phyloP scores from a whole-genome alignment of 495 filamentous ascomycete species.

The Apiosordaria backusii region DNA sequence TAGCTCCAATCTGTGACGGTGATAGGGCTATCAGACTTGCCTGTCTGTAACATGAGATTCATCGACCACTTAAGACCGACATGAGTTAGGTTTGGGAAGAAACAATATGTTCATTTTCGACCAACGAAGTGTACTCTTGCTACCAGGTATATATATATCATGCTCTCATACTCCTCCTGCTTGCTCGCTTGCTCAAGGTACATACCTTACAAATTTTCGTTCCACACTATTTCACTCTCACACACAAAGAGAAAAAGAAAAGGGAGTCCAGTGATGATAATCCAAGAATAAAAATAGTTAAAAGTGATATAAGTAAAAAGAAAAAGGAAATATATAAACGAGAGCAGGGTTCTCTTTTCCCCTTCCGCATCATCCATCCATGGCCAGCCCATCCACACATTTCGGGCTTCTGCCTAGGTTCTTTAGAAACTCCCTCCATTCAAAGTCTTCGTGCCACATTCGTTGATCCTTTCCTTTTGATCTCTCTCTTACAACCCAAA shows the following conservation, averaged over 20 bases:
- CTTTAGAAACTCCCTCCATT: background rate
- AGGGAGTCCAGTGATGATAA: background rate
- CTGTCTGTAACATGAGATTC: too few relatives aligned
- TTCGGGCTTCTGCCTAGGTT: background rate
- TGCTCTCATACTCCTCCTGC: background rate
- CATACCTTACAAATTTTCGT: background rate
- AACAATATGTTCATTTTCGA: too few relatives aligned
- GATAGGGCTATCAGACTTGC: too few relatives aligned
- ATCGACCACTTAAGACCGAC: too few relatives aligned
- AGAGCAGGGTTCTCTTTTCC: background rate
- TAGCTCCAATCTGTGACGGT: too few relatives aligned
- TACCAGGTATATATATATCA: background rate
- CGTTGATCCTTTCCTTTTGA: background rate
- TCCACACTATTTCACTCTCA: background rate
- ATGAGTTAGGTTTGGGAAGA: too few relatives aligned
- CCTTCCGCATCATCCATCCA: background rate
- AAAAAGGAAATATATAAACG: constrained; percentile 3
- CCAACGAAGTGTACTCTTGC: too few relatives aligned
- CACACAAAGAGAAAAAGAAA: background rate
- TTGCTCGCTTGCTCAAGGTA: background rate
- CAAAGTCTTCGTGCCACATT: too few relatives aligned
- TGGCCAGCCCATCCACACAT: too few relatives aligned
- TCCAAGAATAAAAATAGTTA: constrained; percentile 8
- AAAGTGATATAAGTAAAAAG: constrained; percentile 2
- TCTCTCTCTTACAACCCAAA: background rate